Conservation (phyloP, 768 basidiomycete genomes). For the Suillus fuscotomentosus region DNA sequence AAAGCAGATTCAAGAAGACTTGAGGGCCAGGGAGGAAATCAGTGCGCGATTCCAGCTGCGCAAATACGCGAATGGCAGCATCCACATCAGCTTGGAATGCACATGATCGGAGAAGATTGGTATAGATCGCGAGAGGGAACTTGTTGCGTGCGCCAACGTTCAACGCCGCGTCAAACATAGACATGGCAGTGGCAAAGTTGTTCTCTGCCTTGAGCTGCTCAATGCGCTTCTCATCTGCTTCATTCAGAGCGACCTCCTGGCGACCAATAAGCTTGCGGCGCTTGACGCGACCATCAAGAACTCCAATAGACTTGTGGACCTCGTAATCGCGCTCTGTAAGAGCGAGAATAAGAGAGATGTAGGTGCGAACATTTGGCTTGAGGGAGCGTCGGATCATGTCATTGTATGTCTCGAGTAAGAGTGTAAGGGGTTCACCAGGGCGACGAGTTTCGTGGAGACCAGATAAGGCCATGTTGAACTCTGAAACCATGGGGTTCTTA, state of each 20-base stretch:
- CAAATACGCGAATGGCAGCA: constrained; percentile 63
- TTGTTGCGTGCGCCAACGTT: constrained; percentile 25
- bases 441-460: constrained; percentile 48
- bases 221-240: constrained; percentile 34
- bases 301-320: constrained; percentile 43
- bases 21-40: constrained; percentile 31
- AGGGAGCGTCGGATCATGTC: constrained; percentile 62
- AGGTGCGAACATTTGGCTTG: constrained; percentile 62
- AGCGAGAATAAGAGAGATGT: constrained; percentile 55
- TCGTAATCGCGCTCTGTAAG: constrained; percentile 70
- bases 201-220: constrained; percentile 55
- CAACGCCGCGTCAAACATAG: constrained; percentile 64
- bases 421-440: constrained; percentile 51
- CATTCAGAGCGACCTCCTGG: constrained; percentile 16
- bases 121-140: constrained; percentile 44
- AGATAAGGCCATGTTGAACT: constrained; percentile 64
- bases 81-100: constrained; percentile 55
- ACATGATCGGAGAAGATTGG: constrained; percentile 59
- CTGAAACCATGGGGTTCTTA: constrained; percentile 37
- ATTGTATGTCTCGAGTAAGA: constrained; percentile 69
- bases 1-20: constrained; percentile 56
- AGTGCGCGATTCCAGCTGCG: constrained; percentile 51
- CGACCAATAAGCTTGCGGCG: constrained; percentile 32
- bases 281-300: constrained; percentile 42
- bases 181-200: constrained; percentile 69